phyloP scores from a whole-genome alignment of 495 filamentous ascomycete genomes.

The Beverwykella pulmonaria region DNA sequence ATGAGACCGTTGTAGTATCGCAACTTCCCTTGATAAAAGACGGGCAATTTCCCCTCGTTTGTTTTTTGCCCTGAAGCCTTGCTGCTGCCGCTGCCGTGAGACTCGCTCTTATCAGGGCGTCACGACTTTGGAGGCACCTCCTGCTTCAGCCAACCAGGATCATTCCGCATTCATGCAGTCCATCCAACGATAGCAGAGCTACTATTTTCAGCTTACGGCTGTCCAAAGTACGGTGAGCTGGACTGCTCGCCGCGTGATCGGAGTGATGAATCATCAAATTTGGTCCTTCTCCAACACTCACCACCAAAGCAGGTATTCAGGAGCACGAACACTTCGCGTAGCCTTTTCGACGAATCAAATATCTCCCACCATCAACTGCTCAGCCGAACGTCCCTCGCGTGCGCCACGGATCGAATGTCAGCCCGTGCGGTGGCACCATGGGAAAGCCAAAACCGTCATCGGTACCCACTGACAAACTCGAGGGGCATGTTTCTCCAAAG shows the following conservation, averaged over 20 bases:
- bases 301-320: neutral
- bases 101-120: neutral
- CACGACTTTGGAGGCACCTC: neutral
- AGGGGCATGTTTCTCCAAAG: neutral
- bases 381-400: neutral
- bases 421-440: neutral
- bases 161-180: neutral
- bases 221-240: conserved; percentile 13
- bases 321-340: neutral
- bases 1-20: conserved; percentile 6
- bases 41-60: neutral
- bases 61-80: too few species aligned
- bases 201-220: neutral
- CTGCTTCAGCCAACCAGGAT: too few species aligned
- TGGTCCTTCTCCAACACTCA: neutral
- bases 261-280: neutral
- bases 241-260: conserved; percentile 6
- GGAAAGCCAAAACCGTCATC: neutral
- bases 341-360: neutral
- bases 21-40: neutral
- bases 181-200: neutral
- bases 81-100: neutral
- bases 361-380: neutral
- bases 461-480: neutral
- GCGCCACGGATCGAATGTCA: neutral